Base-by-base conservation (phyloP, 192 early-diverging fungal species). In the Allomyces macrogynus region DNA sequence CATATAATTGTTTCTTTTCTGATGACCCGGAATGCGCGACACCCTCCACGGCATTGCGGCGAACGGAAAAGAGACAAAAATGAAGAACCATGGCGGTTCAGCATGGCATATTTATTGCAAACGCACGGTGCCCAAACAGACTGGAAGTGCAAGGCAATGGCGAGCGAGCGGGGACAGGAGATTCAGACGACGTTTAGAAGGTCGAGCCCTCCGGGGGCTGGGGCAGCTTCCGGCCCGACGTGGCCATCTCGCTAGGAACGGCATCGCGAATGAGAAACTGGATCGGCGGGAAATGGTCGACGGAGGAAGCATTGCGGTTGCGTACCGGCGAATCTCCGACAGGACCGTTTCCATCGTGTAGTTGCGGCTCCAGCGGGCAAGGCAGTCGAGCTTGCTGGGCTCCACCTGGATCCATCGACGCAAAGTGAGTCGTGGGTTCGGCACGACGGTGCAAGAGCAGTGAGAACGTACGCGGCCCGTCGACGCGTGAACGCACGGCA, bases 181-280 rank as follows among this genome's bases (percentile, higher is more conserved):
- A 40, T 40, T 40, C 7, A 7, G 32, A 7, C 7, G 32, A 40
- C 32, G 32, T 22, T 70, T 74, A 80, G 67, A 75, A 87, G 24
- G 67, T 77, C 63, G 80, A 66, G 26, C 89, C 90, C 78, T 97
- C 95, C 63, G 83, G 73, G 49, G 93, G 93, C 74, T 96, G 95
- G 49, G 84, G 71, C 40, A 92, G 76, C 74, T 94, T 98, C 69
- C 84, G 88, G 32, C 73, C 70, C n/a, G 84, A 77, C 60, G 80
- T 80, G 44, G 81, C 84, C 93, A 99, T 99, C 72, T 95, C 91
- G 40, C 84, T 40, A 40, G 3, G 7, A 40, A 40, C 32, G 7
- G 32, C 89, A 72, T 62, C 16, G 27, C 10, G 23, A 11, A 10
- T 43, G 67, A 26, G n/a, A 14, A 64, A 10, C 49, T 0, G 7